Percentiles rank a stretch among this genome's conserved stretches.
Conservation (phyloP, 768 basidiomycete species). For the Boletellus sp. region DNA sequence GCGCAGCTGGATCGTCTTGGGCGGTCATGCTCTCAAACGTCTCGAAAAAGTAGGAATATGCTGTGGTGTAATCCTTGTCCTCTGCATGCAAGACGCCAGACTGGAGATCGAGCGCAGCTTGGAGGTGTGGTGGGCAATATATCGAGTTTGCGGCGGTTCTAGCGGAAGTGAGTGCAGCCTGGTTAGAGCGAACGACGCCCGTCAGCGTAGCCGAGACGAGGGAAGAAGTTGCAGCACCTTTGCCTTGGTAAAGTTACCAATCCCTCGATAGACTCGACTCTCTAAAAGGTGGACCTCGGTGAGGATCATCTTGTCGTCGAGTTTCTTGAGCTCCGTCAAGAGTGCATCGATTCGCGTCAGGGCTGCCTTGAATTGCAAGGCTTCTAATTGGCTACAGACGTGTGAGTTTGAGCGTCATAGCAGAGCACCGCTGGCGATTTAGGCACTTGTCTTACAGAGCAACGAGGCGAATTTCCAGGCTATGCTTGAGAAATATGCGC, state of each 20-base stretch:
- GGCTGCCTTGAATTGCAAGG: constrained; percentile 72
- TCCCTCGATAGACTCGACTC: constrained; percentile 84
- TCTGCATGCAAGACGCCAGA: constrained; percentile 88
- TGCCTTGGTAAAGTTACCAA: constrained; percentile 84
- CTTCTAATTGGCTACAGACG: constrained; percentile 61
- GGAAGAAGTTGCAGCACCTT: constrained; percentile 52
- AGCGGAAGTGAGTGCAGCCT: constrained; percentile 87
- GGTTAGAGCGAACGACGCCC: neutral
- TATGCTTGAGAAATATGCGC: constrained; percentile 93
- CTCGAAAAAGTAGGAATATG: constrained; percentile 96
- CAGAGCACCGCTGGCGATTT: neutral
- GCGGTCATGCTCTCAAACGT: constrained; percentile 85
- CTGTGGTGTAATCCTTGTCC: constrained; percentile 97
- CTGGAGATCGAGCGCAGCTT: constrained; percentile 60
- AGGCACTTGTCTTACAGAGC: constrained; percentile 47
- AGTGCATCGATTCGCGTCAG: constrained; percentile 79
- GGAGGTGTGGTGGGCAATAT: constrained; percentile 79
- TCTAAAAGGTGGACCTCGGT: constrained; percentile 96
- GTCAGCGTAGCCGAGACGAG: neutral
- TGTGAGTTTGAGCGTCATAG: constrained; percentile 4
- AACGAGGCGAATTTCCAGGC: constrained; percentile 84
- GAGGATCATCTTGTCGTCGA: constrained; percentile 97
- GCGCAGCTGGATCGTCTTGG: constrained; percentile 71
- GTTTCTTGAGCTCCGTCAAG: constrained; percentile 84
- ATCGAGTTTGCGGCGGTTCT: constrained; percentile 94